phyloP scores from a whole-genome alignment of 2,329 filamentous ascomycete species.

The Ceratocystis destructans region DNA sequence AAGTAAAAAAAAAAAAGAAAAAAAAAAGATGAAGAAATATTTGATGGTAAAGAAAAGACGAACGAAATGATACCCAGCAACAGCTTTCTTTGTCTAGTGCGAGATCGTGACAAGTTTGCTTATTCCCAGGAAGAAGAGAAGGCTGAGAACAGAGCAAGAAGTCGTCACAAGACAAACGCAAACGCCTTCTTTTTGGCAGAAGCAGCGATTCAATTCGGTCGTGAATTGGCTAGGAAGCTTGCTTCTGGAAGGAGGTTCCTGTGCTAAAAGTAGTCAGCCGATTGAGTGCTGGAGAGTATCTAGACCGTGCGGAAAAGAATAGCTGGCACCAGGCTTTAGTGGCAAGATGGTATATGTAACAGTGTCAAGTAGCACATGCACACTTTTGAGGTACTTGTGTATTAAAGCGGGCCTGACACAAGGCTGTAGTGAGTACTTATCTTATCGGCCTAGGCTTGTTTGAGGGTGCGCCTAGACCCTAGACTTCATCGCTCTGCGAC shows the following conservation, averaged over 20 bases:
- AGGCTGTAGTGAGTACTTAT: conserved; percentile 1
- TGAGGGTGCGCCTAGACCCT: not conserved
- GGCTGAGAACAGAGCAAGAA: not conserved
- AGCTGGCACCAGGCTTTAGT: not conserved
- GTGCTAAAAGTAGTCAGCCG: conserved; percentile 2
- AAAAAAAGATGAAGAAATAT: not conserved
- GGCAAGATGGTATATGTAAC: no score
- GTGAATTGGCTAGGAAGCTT: conserved; percentile 1
- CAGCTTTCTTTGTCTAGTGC: not conserved
- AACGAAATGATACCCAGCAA: not conserved
- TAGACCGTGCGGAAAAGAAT: not conserved
- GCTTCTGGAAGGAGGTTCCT: conserved; percentile 3
- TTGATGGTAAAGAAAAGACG: not conserved
- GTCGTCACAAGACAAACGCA: conserved; percentile 4
- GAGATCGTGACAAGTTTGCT: not conserved
- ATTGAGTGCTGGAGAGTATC: not conserved
- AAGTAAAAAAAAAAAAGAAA: not conserved
- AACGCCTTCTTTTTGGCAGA: not conserved
- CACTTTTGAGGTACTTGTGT: not conserved
- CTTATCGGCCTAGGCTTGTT: not conserved
- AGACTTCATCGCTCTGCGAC: not conserved
- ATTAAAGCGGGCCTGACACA: not conserved
- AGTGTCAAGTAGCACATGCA: not conserved
- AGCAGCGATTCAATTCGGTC: not conserved
- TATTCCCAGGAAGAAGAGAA: not conserved